Base-by-base conservation (phyloP, 495 filamentous ascomycete genomes). In the Usnea hakonensis region DNA sequence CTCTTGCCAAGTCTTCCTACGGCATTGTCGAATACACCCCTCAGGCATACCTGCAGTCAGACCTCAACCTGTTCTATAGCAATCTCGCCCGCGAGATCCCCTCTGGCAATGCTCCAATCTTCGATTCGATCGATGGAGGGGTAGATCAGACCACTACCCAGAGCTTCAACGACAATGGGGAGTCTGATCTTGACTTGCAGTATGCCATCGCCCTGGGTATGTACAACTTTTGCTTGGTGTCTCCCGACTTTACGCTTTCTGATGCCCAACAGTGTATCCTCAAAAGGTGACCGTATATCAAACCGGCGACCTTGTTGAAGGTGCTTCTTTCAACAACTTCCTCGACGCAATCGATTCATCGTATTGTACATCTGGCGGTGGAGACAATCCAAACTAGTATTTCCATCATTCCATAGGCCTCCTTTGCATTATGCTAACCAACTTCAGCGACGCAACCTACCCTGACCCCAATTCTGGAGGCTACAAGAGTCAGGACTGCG, bases 331-430 rank as follows among this genome's bases (percentile, higher is more conserved):
- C 64, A 77, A 78, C 64, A 78, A 74, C 41, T 81, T 85, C 67
- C 77, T 82, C 61, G 81, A 85, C 63, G 83, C 83, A n/a, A 78
- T 87, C 37, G 85, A 87, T 62, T 83, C 81, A 5, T 80, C 78
- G 16, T 85, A 86, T 69, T 87, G 78, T 66, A 70, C 70, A 32
- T 64, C 65, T 38, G 74, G 78, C 14, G 82, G 77, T 3, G 80
- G 80, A 37, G 72, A 83, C 61, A 65, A 70, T 64, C 68, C 75
- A 33, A 61, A 70, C 5, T 69, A 65, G 57, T 50, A 50, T 4
- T 17, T 14, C 19, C 7, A 50, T 14, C 11, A 17, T 0, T 50
- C 23, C 7, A 7, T n/a, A 30, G 26, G 5, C 26, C 28, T 13
- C 30, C 8, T 30, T 30, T 14, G 30, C 13, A 10, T 5, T 17